These are phyloP conservation scores for Chamaecrista fasciculata DNA, from an alignment of 306 rosid species.

Conservation along the genomic window DNA sequence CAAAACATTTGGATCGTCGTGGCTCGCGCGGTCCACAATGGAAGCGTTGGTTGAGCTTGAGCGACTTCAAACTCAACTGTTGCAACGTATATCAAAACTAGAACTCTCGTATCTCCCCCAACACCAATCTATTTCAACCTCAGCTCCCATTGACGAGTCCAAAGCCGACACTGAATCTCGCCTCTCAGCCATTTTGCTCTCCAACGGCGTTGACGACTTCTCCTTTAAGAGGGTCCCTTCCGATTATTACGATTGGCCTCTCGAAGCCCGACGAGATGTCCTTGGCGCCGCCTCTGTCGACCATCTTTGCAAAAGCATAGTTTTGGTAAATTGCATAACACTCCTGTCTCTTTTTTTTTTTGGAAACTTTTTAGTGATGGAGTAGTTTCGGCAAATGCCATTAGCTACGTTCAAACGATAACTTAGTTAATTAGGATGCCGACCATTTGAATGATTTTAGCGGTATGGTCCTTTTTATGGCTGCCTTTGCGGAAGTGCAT, in stretches of 20 bases:
- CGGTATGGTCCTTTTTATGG: neutral
- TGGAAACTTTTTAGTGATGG: neutral
- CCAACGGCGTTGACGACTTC: conserved; percentile 57
- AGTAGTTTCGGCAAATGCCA: neutral
- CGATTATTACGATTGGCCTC: conserved; percentile 83
- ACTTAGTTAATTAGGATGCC: neutral
- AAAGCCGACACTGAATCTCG: conserved; percentile 51
- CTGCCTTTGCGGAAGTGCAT: neutral
- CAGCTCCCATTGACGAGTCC: neutral
- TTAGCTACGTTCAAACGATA: neutral
- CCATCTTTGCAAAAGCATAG: conserved; percentile 97
- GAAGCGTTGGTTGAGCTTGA: conserved; percentile 52
- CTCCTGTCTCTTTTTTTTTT: neutral
- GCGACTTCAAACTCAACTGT: conserved; percentile 43
- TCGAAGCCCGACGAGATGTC: conserved; percentile 67
- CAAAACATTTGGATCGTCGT: neutral
- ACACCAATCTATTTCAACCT: conserved; percentile 2
- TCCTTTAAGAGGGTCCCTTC: conserved; percentile 67
- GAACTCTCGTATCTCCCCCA: conserved; percentile 40
- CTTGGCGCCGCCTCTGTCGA: conserved; percentile 66
- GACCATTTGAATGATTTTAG: neutral
- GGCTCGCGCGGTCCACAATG: conserved; percentile 27
- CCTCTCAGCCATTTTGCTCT: conserved; percentile 62
- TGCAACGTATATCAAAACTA: conserved; percentile 50
- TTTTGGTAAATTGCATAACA: conserved; percentile 41